Percentiles rank a stretch among this genome's conserved stretches.
Conservation (phyloP, 164 flowering plant genomes). For the Aristolochia californica region DNA sequence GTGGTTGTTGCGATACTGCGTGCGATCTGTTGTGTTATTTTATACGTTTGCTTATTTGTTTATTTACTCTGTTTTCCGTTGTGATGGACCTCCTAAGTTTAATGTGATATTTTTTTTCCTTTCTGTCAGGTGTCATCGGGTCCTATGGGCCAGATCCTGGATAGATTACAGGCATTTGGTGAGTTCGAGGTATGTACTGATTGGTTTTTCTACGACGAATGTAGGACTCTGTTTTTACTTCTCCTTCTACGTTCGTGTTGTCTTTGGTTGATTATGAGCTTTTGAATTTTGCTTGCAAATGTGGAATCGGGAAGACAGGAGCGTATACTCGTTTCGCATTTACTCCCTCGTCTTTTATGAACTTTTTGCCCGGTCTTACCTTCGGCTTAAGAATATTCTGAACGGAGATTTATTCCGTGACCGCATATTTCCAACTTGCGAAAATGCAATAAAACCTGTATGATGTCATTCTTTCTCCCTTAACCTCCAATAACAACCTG, state of each 20-base stretch:
- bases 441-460: no score
- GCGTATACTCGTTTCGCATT: neutral
- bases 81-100: no score
- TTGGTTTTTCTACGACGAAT: neutral
- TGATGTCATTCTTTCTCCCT: no score
- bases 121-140: conserved; percentile 58
- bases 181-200: conserved; percentile 70
- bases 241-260: neutral
- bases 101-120: neutral
- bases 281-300: neutral
- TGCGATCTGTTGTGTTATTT: neutral
- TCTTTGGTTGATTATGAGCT: neutral
- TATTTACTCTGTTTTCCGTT: neutral
- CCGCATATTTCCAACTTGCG: no score
- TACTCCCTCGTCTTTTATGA: neutral
- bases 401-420: no score
- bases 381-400: no score
- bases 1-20: neutral
- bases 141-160: conserved; percentile 53
- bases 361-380: no score
- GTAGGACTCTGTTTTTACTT: neutral
- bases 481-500: no score
- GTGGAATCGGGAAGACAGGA: neutral
- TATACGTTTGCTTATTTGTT: neutral
- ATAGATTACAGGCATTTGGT: conserved; percentile 47